Evolutionary conservation across 2,329 filamentous ascomycete genomes (phyloP), one percentile per base, ranked within the genome.

Genomic region (Neoscytalidium dimidiatum): DNA sequence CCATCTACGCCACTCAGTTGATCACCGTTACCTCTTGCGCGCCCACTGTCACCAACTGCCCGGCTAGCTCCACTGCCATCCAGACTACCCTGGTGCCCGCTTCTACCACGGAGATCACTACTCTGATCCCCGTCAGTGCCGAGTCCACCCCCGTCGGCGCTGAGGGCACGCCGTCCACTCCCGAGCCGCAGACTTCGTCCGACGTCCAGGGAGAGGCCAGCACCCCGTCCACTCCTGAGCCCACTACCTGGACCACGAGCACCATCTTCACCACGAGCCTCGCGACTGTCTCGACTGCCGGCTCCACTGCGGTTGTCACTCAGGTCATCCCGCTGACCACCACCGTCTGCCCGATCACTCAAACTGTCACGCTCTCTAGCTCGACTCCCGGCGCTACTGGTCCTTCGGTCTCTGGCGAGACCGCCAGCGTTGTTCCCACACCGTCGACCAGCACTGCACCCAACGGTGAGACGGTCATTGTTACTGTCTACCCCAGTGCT

Each of bases 281-380:
- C 21, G 19, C 23, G 14, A 49, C 58, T 11, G 44, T 62, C 14
- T 29, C 44, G 2, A 38, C 43, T 19, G 43, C 8, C n/a, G 58
- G 58, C 26, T 21, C 28, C 11, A 70, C 68, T 17, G 49, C 35
- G 3, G 49, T 64, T 4, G 38, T 64, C 14, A 64, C 61, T 28
- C 38, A 38, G 11, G 49, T 64, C 28, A 38, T 64, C 19, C 26
- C 61, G 8, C 28, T 64, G 2, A 56, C 61, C 4, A 64, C 61
- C 11, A 64, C 61, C n/a, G 51, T 64, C 19, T 64, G 80, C 79
- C 77, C 80, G 9, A 73, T 71, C 26, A 68, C 70, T 43, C 69
- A 68, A 23, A 61, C 77, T 21, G 66, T 73, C 46, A 64, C 71
- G 28, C 70, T 74, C 11, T 23, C 19, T 8, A 60, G 38, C 38